These are phyloP conservation scores for Conticribra weissflogii DNA, from an alignment of 108 stramenopile species.

Conservation along the genomic window DNA sequence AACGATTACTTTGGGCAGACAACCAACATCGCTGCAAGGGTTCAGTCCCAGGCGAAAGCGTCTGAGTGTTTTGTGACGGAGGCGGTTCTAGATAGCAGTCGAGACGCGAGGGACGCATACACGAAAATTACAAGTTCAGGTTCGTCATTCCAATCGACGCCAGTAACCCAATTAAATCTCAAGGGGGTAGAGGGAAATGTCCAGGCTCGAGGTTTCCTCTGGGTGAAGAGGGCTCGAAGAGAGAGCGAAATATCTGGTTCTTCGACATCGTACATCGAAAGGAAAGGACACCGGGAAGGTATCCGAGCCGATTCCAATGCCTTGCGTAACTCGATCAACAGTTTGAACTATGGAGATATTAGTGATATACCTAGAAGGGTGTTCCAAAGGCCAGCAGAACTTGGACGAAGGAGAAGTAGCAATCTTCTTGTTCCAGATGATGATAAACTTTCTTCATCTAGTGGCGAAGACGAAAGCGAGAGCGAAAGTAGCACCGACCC, in stretches of 20 bases:
- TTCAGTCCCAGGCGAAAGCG: constrained; percentile 14
- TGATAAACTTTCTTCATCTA: too few relatives aligned
- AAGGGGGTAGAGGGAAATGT: constrained; percentile 11
- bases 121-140: constrained; percentile 3
- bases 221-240: constrained; percentile 1
- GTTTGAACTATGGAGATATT: too few relatives aligned
- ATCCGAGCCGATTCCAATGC: too few relatives aligned
- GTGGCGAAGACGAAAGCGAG: too few relatives aligned
- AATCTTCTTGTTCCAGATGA: too few relatives aligned
- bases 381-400: too few relatives aligned
- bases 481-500: too few relatives aligned
- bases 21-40: constrained; percentile 30
- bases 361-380: too few relatives aligned
- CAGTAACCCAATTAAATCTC: constrained; percentile 2
- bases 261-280: background rate
- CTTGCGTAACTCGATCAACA: too few relatives aligned
- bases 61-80: constrained; percentile 20
- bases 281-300: background rate
- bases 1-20: constrained; percentile 48
- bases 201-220: constrained; percentile 9
- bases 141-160: background rate
- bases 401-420: too few relatives aligned
- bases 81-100: constrained; percentile 10
- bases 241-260: background rate
- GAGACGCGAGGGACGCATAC: constrained; percentile 7